A percentile compares a stretch with the other conserved stretches of the same genome.
phyloP scores from a whole-genome alignment of 441 rosid species.

The Gossypium lobatum region DNA sequence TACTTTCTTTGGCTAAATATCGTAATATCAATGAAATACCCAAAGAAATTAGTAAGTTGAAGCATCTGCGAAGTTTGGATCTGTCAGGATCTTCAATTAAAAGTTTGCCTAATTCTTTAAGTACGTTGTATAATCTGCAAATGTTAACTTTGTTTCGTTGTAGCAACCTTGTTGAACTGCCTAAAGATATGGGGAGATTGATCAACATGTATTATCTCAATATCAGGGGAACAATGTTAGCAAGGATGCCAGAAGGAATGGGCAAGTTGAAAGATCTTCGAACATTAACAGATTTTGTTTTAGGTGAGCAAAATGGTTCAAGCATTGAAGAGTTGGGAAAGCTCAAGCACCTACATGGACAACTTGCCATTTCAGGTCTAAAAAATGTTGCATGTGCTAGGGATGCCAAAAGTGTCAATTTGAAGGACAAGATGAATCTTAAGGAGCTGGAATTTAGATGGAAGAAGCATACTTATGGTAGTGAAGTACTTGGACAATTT shows the following conservation, averaged over 20 bases:
- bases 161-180: background rate
- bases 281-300: slow-evolving; percentile 6
- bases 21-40: background rate
- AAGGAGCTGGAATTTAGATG: slow-evolving; percentile 1
- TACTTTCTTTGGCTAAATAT: background rate
- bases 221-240: background rate
- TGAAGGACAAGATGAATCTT: background rate
- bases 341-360: background rate
- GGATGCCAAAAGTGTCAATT: slow-evolving; percentile 11
- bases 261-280: slow-evolving; percentile 8
- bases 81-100: background rate
- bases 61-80: slow-evolving; percentile 15
- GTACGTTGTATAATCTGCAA: background rate
- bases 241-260: background rate
- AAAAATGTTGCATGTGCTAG: background rate
- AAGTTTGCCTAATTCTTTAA: background rate
- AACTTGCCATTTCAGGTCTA: background rate
- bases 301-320: background rate
- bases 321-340: background rate
- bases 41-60: background rate
- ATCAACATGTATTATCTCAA: background rate
- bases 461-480: background rate
- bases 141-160: slow-evolving; percentile 8
- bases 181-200: background rate
- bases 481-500: background rate